Evolutionary conservation across 805 yeast genomes (phyloP).

Genomic region (Yarrowia divulgata): DNA sequence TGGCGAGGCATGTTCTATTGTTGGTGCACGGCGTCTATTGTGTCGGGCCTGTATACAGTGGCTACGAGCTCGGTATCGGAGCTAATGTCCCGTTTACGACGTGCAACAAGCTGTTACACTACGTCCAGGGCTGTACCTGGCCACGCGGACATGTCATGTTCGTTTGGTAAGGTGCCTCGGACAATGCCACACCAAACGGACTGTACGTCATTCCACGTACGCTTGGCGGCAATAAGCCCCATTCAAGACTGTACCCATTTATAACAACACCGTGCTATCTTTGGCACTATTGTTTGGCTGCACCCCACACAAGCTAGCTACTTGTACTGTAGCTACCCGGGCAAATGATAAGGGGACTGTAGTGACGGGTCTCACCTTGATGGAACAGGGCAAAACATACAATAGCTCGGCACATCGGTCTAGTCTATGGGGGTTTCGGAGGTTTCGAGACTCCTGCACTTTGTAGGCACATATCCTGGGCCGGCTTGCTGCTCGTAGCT

Average conservation of each 20-base stretch:
- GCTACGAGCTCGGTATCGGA: not conserved
- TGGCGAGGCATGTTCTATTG: constrained; percentile 19
- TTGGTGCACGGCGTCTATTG: not conserved
- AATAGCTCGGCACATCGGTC: not conserved
- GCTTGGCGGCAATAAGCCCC: not conserved
- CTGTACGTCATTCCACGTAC: constrained; percentile 10
- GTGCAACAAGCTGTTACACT: not conserved
- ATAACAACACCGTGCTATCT: constrained; percentile 30
- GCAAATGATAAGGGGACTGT: not conserved
- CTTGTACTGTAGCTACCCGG: not conserved
- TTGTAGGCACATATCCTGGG: not conserved
- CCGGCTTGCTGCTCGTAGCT: not conserved
- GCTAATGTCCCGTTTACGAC: constrained; percentile 1
- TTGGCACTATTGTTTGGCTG: constrained; percentile 25
- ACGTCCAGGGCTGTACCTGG: not conserved
- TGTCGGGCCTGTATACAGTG: not conserved
- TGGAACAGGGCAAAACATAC: not conserved
- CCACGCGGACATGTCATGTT: not conserved
- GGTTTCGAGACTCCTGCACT: not conserved
- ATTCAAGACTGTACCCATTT: constrained; percentile 31
- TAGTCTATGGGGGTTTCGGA: not conserved
- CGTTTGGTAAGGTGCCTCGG: not conserved
- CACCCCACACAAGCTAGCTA: constrained; percentile 10
- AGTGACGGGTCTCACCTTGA: too few species aligned
- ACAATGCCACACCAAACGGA: not conserved